Base-by-base conservation (phyloP, 1,284 basidiomycete species). In the Pseudozyma sp. region DNA sequence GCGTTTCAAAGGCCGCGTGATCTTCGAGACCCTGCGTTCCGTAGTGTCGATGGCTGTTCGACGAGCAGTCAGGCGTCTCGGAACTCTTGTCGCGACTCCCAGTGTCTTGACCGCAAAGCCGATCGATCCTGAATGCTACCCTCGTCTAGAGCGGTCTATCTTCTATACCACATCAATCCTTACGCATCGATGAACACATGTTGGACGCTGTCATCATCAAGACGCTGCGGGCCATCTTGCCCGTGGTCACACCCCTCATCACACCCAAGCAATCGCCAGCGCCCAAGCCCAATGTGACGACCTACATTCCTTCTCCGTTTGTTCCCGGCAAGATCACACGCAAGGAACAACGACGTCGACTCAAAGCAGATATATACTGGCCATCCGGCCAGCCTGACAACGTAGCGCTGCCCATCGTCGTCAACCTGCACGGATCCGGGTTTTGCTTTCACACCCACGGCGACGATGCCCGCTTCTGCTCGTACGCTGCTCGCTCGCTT, bases 401-500 rank as follows among this genome's bases (percentile, higher is more conserved):
- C 34, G 31, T 59, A 4, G 58, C 66, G 7, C 44, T 76, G 11
- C 76, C 76, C 17, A 48, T 74, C 39, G 53, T 77, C 34, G 61
- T 78, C 65, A 78, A 71, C 34, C 30, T 78, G 29, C 77, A 79
- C 52, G 77, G 75, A 8, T 78, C 75, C 0, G 75, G 75, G 0
- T 79, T 79, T 45, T 63, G 68, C 50, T 63, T 78, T 30, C 65
- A 62, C 45, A 68, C 54, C 0, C 68, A 68, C 50, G 68, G 75
- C 40, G 57, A 65, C 8, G 77, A 79, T 54, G 34, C 71, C 1
- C 44, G 63, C 19, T 79, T 70, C 60, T 77, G 75, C 39, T 17
- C 57, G 8, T 55, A 67, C 17, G 50, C 66, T 40, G 71, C 77
- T 9, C 53, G 46, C n/a, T 29, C 58, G 4, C 34, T 79, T 1